phyloP scores from a whole-genome alignment of 2,329 filamentous ascomycete species.

The Ophiostoma montium region DNA sequence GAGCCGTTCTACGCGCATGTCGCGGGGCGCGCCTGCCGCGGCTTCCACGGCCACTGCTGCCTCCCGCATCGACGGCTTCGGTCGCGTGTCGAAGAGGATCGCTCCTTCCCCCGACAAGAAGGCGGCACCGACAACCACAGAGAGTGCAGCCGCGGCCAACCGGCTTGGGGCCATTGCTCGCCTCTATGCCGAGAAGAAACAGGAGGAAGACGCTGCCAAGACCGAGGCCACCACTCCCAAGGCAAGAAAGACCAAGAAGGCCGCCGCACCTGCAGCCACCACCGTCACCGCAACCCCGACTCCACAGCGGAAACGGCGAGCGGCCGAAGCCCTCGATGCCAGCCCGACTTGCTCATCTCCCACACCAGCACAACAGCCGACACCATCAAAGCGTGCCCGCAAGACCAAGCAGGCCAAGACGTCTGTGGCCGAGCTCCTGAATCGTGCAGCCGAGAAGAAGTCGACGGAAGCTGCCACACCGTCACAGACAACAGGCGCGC shows the following conservation, averaged over 20 bases:
- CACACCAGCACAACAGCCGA: background rate
- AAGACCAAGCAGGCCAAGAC: constrained; percentile 8
- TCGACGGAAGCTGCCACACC: background rate
- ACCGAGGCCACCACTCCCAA: background rate
- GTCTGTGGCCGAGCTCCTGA: constrained; percentile 12
- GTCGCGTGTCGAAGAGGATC: constrained; percentile 15
- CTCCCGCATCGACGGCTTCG: constrained; percentile 13
- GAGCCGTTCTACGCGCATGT: background rate
- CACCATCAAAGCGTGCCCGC: constrained; percentile 10
- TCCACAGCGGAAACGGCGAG: constrained; percentile 10
- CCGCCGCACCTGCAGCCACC: background rate
- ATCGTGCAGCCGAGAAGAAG: background rate
- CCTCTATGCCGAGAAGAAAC: constrained; percentile 19
- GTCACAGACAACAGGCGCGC: constrained; percentile 17
- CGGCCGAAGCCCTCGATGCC: constrained; percentile 4
- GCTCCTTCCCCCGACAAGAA: constrained; percentile 10
- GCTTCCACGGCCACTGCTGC: background rate
- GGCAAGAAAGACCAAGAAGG: constrained; percentile 1
- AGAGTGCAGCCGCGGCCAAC: constrained; percentile 11
- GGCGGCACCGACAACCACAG: constrained; percentile 2
- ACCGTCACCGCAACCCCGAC: background rate
- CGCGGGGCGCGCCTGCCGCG: background rate
- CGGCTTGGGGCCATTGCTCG: constrained; percentile 11
- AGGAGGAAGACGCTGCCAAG: background rate
- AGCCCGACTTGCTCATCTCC: background rate